Base-by-base conservation (phyloP, 305 asterid genomes). In the Ilex paraguariensis region DNA sequence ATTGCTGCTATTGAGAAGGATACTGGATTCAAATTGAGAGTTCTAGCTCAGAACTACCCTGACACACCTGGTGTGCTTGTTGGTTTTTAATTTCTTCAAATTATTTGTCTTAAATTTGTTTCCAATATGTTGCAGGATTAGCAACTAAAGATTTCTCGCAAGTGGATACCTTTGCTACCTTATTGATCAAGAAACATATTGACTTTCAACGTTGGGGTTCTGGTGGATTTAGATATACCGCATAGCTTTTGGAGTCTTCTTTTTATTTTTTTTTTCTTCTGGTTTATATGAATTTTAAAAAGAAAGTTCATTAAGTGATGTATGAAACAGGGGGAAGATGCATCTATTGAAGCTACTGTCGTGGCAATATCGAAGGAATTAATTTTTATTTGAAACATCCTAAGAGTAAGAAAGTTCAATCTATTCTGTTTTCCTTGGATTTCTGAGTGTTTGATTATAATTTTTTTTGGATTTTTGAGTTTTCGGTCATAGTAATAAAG, bases 21-120 rank as follows among this genome's bases (percentile, higher is more conserved):
- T 60, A 89, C 95, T 6, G 98, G 98, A 7, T 92, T 72, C 65
- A 92, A 89, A 67, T 71, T 89, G 82, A 73, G 96, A 77, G 82
- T 92, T 66, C 63, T 89, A 76, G 97, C 94, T 33, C 97, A 92
- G 79, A 92, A 92, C 56, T 92, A 92, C 70, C 98, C 98, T 31
- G 88, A 92, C 56, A 92, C 98, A 3, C 97, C 97, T 42, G 96
- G 95, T 86, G 77, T 53, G 28, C 31, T 39, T 44, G 31, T 64
- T 52, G 30, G 28, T 33, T 30, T 17, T 64, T 36, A 4, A 36
- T 4, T 36, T 4, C 42, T 4, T 4, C n/a, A 49, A 1, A 62
- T 46, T 17, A 30, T 13, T 28, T 6, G 28, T 6, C 54, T 14
- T 6, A 64, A 13, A 49, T 68, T 48, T 33, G 28, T 28, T 33